phyloP scores from a whole-genome alignment of 75 land plant species.

The Pseudotsuga menziesii region DNA sequence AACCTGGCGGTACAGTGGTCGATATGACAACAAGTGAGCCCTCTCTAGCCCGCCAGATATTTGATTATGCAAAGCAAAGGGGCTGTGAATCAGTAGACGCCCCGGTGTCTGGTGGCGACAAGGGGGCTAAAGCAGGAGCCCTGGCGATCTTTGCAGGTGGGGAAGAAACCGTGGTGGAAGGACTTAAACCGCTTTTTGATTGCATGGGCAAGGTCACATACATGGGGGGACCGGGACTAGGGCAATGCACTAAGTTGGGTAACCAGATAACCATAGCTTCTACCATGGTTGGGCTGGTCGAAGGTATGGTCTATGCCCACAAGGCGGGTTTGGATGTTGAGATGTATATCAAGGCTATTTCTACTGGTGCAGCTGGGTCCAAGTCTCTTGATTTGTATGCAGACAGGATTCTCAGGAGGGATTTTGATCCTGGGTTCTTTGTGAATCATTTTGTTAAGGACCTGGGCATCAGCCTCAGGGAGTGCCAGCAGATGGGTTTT shows the following conservation, averaged over 20 bases:
- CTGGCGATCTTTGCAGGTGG: conserved; percentile 86
- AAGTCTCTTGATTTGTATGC: conserved; percentile 75
- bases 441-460: conserved; percentile 90
- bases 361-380: conserved; percentile 81
- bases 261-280: conserved; percentile 76
- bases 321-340: conserved; percentile 70
- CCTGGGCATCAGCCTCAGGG: conserved; percentile 76
- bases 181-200: conserved; percentile 47
- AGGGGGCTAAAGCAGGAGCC: conserved; percentile 39
- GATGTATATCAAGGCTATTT: conserved; percentile 52
- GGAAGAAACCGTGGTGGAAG: conserved; percentile 32
- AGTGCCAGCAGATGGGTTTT: conserved; percentile 80
- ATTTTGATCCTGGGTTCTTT: conserved; percentile 74
- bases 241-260: conserved; percentile 73
- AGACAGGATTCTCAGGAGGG: conserved; percentile 60
- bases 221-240: conserved; percentile 75
- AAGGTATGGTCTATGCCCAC: conserved; percentile 78
- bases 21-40: conserved; percentile 89
- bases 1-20: conserved; percentile 58
- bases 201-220: conserved; percentile 71
- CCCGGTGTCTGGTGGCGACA: conserved; percentile 61
- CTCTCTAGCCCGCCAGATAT: conserved; percentile 60
- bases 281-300: conserved; percentile 73
- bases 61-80: conserved; percentile 21
- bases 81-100: conserved; percentile 60